phyloP scores from a whole-genome alignment of 768 basidiomycete genomes.

The Termitomyces sp. region DNA sequence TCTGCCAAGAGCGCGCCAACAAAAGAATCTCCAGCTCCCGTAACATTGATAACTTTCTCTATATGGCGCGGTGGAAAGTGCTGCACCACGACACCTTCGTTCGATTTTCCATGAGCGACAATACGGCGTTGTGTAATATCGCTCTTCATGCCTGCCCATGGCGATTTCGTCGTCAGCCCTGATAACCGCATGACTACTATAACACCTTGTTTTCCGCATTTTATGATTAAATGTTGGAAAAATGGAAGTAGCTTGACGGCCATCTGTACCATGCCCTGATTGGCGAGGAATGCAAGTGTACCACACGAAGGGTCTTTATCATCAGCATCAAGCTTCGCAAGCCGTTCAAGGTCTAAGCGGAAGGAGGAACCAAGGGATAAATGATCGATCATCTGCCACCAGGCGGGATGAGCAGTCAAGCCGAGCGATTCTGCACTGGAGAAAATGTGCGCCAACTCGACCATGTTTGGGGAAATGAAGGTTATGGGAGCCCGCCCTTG shows the following conservation, averaged over 20 bases:
- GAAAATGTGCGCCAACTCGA: conserved; percentile 64
- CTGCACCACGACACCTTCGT: conserved; percentile 49
- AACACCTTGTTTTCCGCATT: conserved; percentile 72
- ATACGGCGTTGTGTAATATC: conserved; percentile 43
- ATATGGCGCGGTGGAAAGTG: conserved; percentile 62
- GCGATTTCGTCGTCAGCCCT: conserved; percentile 32
- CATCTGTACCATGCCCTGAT: conserved; percentile 73
- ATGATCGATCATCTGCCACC: conserved; percentile 64
- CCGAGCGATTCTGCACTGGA: conserved; percentile 39
- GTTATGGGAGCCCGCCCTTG: conserved; percentile 43
- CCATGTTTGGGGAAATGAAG: conserved; percentile 79
- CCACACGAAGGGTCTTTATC: conserved; percentile 34
- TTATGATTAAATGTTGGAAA: conserved; percentile 80
- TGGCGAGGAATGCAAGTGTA: conserved; percentile 58
- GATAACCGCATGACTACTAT: conserved; percentile 54
- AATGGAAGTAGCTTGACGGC: conserved; percentile 79
- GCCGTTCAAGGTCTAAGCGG: conserved; percentile 57
- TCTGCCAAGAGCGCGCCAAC: conserved; percentile 70
- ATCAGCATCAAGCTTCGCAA: conserved; percentile 42
- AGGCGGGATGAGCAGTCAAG: conserved; percentile 47
- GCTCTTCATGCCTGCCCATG: conserved; percentile 48
- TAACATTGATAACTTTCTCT: conserved; percentile 60
- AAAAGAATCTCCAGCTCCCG: conserved; percentile 48
- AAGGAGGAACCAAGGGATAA: conserved; percentile 66
- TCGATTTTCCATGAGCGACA: conserved; percentile 42